phyloP scores from a whole-genome alignment of 371 early-diverging fungal genomes.

The Pancytospora epiphaga region DNA sequence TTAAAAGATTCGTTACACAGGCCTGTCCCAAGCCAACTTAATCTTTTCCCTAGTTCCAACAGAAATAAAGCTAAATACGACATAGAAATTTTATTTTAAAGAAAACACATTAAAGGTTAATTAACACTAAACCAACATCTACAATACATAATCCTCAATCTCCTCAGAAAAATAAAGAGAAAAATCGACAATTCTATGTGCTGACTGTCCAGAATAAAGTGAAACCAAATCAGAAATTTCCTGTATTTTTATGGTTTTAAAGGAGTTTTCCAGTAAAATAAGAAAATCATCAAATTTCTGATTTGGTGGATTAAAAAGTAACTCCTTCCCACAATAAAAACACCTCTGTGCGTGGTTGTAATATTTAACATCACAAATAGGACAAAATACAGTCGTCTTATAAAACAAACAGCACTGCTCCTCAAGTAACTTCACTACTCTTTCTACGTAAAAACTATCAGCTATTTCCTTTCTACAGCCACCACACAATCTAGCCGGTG shows the following conservation, averaged over 20 bases:
- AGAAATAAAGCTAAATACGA: no score
- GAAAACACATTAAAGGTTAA: no score
- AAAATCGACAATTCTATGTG: slow-evolving; percentile 44
- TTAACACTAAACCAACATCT: no score
- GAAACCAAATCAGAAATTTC: slow-evolving; percentile 15
- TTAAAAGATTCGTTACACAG: no score
- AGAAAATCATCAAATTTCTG: slow-evolving; percentile 49
- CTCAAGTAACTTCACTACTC: slow-evolving; percentile 31
- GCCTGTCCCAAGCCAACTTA: no score
- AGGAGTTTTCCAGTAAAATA: slow-evolving; percentile 1
- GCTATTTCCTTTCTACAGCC: slow-evolving; percentile 40
- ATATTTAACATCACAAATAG: slow-evolving; percentile 29
- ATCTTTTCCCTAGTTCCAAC: no score
- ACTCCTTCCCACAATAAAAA: slow-evolving; percentile 25
- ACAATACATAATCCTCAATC: slow-evolving; percentile 12
- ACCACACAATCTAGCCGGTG: slow-evolving; percentile 25
- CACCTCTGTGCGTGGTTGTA: slow-evolving; percentile 17
- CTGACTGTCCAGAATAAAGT: slow-evolving; percentile 6
- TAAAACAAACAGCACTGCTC: slow-evolving; percentile 34
- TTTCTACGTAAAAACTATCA: slow-evolving; percentile 32
- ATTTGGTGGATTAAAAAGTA: slow-evolving; percentile 27
- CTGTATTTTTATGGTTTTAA: slow-evolving; percentile 9
- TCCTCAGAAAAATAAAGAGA: slow-evolving; percentile 23
- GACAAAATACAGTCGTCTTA: slow-evolving; percentile 25
- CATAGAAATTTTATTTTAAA: no score